Percentiles rank a stretch among this genome's conserved stretches.
phyloP scores from a whole-genome alignment of 2,329 filamentous ascomycete genomes.

The Hypomyces perniciosus region DNA sequence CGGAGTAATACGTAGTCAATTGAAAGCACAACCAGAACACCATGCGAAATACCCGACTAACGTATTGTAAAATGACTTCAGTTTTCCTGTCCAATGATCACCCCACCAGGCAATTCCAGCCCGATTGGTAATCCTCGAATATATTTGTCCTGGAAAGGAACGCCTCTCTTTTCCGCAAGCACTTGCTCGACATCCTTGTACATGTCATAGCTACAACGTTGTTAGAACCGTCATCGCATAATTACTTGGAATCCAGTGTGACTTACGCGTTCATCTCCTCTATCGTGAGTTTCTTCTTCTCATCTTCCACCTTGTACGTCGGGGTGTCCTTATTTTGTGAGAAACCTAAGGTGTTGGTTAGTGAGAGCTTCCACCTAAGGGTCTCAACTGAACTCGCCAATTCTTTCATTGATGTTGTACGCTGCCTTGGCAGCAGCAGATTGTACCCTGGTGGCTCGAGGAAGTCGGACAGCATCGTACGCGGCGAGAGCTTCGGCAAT shows the following conservation, averaged over 20 bases:
- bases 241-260: rapidly evolving
- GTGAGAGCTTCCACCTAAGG: neutral
- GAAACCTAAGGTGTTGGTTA: slow-evolving; percentile 42
- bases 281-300: slow-evolving; percentile 57
- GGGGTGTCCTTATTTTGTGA: slow-evolving; percentile 51
- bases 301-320: slow-evolving; percentile 57
- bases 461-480: slow-evolving; percentile 49
- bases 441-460: slow-evolving; percentile 51
- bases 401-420: slow-evolving; percentile 58
- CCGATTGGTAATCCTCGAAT: slow-evolving; percentile 41
- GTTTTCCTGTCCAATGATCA: slow-evolving; percentile 26
- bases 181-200: slow-evolving; percentile 48
- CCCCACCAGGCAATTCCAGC: slow-evolving; percentile 43
- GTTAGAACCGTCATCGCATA: neutral
- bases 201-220: slow-evolving; percentile 47
- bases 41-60: no score
- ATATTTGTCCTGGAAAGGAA: slow-evolving; percentile 32
- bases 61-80: neutral
- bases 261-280: slow-evolving; percentile 63
- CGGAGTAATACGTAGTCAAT: no score
- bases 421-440: slow-evolving; percentile 51
- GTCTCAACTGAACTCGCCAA: slow-evolving; percentile 33
- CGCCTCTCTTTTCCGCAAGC: slow-evolving; percentile 30
- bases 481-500: slow-evolving; percentile 41
- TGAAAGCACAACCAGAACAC: no score